Percentiles rank a stretch among this genome's conserved stretches.
phyloP scores from a whole-genome alignment of 169 alveolate genomes.

The Cyclospora cayetanensis region DNA sequence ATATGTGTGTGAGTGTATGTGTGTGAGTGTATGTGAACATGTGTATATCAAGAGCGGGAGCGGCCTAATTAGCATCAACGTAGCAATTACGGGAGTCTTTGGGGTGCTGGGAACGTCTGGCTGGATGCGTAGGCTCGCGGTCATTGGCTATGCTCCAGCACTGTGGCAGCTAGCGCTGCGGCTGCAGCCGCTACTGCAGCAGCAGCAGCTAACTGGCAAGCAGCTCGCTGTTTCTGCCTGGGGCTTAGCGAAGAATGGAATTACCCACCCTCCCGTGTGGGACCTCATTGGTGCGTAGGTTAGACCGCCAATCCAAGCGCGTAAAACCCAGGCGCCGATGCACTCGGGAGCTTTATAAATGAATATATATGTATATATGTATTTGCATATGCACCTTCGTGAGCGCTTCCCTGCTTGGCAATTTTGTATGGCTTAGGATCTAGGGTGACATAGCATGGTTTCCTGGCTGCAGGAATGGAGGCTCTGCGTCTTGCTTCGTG shows the following conservation, averaged over 20 bases:
- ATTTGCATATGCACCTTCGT: too few relatives aligned
- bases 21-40: too few relatives aligned
- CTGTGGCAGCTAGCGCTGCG: slow-evolving; percentile 48
- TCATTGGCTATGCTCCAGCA: slow-evolving; percentile 56
- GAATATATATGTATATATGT: not conserved
- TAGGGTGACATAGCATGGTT: not conserved
- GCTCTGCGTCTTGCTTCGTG: not conserved
- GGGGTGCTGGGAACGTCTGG: not conserved
- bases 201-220: slow-evolving; percentile 28
- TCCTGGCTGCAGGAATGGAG: slow-evolving; percentile 45
- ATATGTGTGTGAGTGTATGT: too few relatives aligned
- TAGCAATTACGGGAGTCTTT: too few relatives aligned
- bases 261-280: slow-evolving; percentile 32
- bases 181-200: slow-evolving; percentile 55
- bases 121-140: slow-evolving; percentile 35
- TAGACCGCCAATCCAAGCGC: too few relatives aligned
- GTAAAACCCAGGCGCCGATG: not conserved
- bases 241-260: slow-evolving; percentile 55
- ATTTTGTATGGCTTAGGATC: too few relatives aligned
- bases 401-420: too few relatives aligned
- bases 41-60: too few relatives aligned
- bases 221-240: slow-evolving; percentile 60
- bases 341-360: not conserved
- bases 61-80: too few relatives aligned
- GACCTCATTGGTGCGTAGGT: slow-evolving; percentile 41